phyloP scores from a whole-genome alignment of 352 stramenopile genomes.

The Elongisporangium undulatum region DNA sequence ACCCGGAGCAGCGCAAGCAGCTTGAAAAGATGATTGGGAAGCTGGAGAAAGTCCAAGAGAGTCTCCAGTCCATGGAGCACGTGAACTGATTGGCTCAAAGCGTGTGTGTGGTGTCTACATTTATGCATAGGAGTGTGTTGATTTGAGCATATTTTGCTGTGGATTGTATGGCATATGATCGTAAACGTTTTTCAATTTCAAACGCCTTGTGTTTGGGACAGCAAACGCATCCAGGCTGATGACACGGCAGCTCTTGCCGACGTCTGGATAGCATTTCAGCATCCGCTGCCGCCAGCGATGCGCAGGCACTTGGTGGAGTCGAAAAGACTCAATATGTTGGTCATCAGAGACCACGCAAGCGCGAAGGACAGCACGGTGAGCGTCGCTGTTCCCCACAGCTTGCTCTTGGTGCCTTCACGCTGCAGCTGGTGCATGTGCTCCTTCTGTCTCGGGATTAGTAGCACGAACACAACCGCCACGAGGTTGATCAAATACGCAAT shows the following conservation, averaged over 20 bases:
- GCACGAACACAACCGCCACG: conserved; percentile 31
- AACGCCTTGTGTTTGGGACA: too few species aligned
- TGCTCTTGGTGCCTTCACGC: conserved; percentile 29
- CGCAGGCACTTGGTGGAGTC: conserved; percentile 46
- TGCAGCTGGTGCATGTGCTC: conserved; percentile 40
- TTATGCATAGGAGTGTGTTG: too few species aligned
- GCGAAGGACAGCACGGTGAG: conserved; percentile 32
- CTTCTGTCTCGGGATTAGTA: conserved; percentile 55
- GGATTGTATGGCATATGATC: too few species aligned
- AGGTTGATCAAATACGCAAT: conserved; percentile 61
- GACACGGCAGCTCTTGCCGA: too few species aligned
- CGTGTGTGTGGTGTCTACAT: too few species aligned
- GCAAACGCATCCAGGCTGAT: too few species aligned
- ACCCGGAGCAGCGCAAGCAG: conserved; percentile 8
- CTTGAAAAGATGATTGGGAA: conserved; percentile 8
- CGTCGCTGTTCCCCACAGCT: conserved; percentile 20
- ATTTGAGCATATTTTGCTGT: too few species aligned
- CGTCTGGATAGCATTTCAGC: background rate
- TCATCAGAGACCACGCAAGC: conserved; percentile 51
- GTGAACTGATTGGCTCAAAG: too few species aligned
- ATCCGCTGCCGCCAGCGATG: conserved; percentile 38
- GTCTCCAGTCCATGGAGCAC: conserved; percentile 6
- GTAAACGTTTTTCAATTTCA: too few species aligned
- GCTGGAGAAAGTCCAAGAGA: conserved; percentile 6
- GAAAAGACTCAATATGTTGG: conserved; percentile 59